Percentiles rank a stretch among this genome's conserved stretches.
phyloP scores from a whole-genome alignment of 2,329 filamentous ascomycete species.

The Verticillium dahliae region DNA sequence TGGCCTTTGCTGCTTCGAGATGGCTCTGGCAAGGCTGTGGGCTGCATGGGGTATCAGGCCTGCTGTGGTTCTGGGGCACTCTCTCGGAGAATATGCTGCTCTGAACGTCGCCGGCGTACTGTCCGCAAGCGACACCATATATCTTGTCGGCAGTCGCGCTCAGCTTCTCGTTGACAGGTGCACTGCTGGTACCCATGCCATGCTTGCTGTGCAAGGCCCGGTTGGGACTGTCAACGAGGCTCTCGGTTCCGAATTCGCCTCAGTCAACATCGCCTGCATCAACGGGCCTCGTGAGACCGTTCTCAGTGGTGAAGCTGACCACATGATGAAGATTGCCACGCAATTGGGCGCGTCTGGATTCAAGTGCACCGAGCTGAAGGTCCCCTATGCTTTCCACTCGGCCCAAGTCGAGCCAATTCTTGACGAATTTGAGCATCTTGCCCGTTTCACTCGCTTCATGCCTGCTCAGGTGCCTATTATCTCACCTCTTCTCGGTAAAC shows the following conservation, averaged over 20 bases:
- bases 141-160: constrained; percentile 63
- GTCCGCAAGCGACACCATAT: constrained; percentile 64
- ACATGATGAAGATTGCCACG: constrained; percentile 37
- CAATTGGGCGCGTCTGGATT: constrained; percentile 21
- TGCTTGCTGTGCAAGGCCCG: constrained; percentile 41
- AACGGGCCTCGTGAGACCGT: constrained; percentile 73
- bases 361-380: constrained; percentile 39
- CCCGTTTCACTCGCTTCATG: constrained; percentile 26
- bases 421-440: constrained; percentile 45
- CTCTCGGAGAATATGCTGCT: constrained; percentile 68
- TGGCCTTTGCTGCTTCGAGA: constrained; percentile 47
- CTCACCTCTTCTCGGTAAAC: constrained; percentile 55
- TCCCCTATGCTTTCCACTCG: constrained; percentile 49
- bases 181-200: constrained; percentile 57
- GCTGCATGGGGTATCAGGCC: constrained; percentile 48
- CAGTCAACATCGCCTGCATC: constrained; percentile 58
- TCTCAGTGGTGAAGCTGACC: constrained; percentile 40
- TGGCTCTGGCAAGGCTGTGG: constrained; percentile 51
- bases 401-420: constrained; percentile 48
- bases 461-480: constrained; percentile 53
- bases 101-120: constrained; percentile 65
- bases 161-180: constrained; percentile 59
- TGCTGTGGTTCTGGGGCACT: constrained; percentile 52
- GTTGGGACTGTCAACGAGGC: constrained; percentile 46
- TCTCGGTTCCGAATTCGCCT: constrained; percentile 32